phyloP scores from a whole-genome alignment of 495 filamentous ascomycete genomes.

The Bryoglossum gracile region DNA sequence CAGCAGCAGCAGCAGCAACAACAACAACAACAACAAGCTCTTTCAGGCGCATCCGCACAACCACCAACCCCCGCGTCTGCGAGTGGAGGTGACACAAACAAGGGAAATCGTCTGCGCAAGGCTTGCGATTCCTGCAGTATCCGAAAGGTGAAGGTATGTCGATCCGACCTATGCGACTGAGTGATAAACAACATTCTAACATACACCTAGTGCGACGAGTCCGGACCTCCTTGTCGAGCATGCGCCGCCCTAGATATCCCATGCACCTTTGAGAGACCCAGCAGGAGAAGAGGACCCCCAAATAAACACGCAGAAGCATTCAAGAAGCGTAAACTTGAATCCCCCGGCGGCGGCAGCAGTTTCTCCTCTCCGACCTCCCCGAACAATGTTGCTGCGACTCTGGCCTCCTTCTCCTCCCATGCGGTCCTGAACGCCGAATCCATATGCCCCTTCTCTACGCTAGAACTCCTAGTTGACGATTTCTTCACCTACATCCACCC shows the following conservation, averaged over 20 bases:
- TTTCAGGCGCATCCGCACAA: not conserved
- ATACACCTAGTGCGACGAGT: constrained; percentile 65
- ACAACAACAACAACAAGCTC: no score
- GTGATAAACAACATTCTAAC: constrained; percentile 1
- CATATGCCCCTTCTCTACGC: constrained; percentile 61
- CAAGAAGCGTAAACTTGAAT: constrained; percentile 56
- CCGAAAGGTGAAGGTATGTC: constrained; percentile 74
- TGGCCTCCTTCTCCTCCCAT: constrained; percentile 32
- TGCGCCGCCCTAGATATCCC: constrained; percentile 73
- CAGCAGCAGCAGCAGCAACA: not conserved
- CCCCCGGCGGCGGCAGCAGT: constrained; percentile 4
- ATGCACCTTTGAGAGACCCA: constrained; percentile 75
- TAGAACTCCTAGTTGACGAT: constrained; percentile 70
- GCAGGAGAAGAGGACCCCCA: constrained; percentile 73
- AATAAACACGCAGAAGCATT: constrained; percentile 80
- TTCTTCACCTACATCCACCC: constrained; percentile 89
- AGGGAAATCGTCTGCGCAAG: constrained; percentile 55
- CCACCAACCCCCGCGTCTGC: constrained; percentile 2
- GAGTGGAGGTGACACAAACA: constrained; percentile 15
- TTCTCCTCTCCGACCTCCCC: constrained; percentile 37
- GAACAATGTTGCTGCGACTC: constrained; percentile 43
- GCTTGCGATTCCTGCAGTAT: constrained; percentile 82
- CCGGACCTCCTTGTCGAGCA: constrained; percentile 69
- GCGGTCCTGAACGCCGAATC: constrained; percentile 49
- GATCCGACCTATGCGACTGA: not conserved